These are phyloP conservation scores for Oryza punctata DNA, from an alignment of 176 grass and related monocot species.

Conservation along the genomic window DNA sequence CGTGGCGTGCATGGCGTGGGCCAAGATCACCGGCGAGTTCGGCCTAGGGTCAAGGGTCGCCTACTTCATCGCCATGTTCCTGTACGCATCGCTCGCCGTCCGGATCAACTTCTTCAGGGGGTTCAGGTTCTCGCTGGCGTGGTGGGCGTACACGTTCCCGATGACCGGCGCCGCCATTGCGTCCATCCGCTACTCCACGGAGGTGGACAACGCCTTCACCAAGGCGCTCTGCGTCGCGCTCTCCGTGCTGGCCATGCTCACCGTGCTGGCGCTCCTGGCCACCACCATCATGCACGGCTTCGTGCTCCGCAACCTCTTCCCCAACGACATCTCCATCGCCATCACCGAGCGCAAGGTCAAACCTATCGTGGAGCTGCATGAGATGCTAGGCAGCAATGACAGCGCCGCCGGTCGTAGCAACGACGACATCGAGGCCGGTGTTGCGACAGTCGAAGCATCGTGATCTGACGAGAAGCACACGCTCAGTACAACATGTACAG, in stretches of 20 bases:
- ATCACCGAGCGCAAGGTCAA: constrained; percentile 41
- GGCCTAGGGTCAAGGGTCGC: constrained; percentile 27
- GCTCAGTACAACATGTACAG: background rate
- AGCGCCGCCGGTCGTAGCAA: background rate
- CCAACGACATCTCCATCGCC: constrained; percentile 77
- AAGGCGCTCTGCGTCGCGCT: constrained; percentile 41
- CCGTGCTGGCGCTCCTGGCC: constrained; percentile 32
- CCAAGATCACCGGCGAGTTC: constrained; percentile 54
- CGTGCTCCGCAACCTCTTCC: constrained; percentile 58
- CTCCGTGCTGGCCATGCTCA: constrained; percentile 43
- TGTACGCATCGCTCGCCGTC: constrained; percentile 64
- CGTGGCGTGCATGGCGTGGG: constrained; percentile 66
- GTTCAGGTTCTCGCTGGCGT: constrained; percentile 75
- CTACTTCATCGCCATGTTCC: constrained; percentile 67
- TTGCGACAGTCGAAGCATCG: too few relatives aligned
- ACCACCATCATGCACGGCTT: constrained; percentile 58
- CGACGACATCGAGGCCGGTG: background rate
- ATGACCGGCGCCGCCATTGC: constrained; percentile 62
- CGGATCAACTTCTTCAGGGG: constrained; percentile 73
- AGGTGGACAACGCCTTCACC: constrained; percentile 55
- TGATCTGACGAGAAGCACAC: too few relatives aligned
- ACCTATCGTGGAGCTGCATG: constrained; percentile 26
- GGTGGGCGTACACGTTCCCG: constrained; percentile 82
- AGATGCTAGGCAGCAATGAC: background rate
- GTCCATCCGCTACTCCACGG: constrained; percentile 46